These are phyloP conservation scores for Hyaloscypha finlandica DNA, from an alignment of 495 filamentous ascomycete species.

Conservation along the genomic window DNA sequence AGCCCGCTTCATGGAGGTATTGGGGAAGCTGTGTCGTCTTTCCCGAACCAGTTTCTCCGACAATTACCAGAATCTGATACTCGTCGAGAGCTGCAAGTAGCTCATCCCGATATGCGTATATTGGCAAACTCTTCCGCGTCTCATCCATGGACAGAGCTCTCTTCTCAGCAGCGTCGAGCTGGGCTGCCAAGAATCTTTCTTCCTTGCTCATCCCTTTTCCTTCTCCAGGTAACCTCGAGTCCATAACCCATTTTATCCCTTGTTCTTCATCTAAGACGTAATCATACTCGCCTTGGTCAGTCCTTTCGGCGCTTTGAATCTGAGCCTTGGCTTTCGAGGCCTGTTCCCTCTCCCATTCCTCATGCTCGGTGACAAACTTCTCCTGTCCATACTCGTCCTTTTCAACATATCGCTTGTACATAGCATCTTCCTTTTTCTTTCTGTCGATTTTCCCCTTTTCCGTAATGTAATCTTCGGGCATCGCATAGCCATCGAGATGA, in stretches of 20 bases:
- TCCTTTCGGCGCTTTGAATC: conserved; percentile 69
- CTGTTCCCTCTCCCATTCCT: conserved; percentile 95
- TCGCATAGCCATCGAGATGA: conserved; percentile 87
- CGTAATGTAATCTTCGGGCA: conserved; percentile 93
- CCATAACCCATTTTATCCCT: conserved; percentile 84
- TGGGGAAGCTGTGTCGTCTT: conserved; percentile 91
- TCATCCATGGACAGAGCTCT: conserved; percentile 86
- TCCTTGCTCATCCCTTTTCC: conserved; percentile 72
- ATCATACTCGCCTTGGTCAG: conserved; percentile 89
- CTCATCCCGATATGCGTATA: conserved; percentile 78
- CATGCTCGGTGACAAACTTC: conserved; percentile 88
- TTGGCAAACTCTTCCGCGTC: conserved; percentile 85
- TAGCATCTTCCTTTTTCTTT: conserved; percentile 85
- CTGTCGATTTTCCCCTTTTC: conserved; percentile 89
- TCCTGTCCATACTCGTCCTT: conserved; percentile 86
- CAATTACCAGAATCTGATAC: conserved; percentile 79
- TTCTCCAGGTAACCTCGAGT: conserved; percentile 68
- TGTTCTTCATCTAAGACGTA: conserved; percentile 91
- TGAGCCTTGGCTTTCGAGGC: conserved; percentile 87
- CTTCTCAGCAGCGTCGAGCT: conserved; percentile 84
- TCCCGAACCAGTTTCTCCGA: conserved; percentile 86
- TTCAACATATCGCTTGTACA: conserved; percentile 91
- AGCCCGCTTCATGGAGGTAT: conserved; percentile 88
- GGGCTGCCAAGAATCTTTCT: conserved; percentile 72
- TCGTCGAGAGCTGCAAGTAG: conserved; percentile 72